Conservation (phyloP, 495 filamentous ascomycete genomes). For the Symbiotaphrina buchneri region DNA sequence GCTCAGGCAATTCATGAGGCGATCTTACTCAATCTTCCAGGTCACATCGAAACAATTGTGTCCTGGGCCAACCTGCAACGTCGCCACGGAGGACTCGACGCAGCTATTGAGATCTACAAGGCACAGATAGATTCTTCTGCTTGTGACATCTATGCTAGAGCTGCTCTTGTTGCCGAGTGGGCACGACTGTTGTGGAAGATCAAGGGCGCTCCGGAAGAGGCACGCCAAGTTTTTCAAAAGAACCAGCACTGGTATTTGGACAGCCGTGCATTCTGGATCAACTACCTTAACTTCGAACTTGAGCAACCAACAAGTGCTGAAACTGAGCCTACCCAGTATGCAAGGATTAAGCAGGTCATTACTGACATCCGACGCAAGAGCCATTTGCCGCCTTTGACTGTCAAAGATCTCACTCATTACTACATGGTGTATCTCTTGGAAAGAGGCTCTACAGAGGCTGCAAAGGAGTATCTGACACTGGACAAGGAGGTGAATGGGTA, state of each 20-base stretch:
- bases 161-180: slow-evolving; percentile 74
- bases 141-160: slow-evolving; percentile 62
- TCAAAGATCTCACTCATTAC: slow-evolving; percentile 54
- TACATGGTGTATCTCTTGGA: slow-evolving; percentile 79
- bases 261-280: slow-evolving; percentile 79
- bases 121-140: slow-evolving; percentile 47
- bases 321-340: slow-evolving; percentile 40
- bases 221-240: slow-evolving; percentile 62
- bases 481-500: slow-evolving; percentile 72
- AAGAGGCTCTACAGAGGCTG: slow-evolving; percentile 56
- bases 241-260: slow-evolving; percentile 73
- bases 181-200: slow-evolving; percentile 77
- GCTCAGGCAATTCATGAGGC: slow-evolving; percentile 67
- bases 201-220: slow-evolving; percentile 67
- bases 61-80: slow-evolving; percentile 78
- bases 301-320: slow-evolving; percentile 55
- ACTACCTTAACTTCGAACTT: slow-evolving; percentile 76
- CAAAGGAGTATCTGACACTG: slow-evolving; percentile 66
- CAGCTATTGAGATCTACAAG: slow-evolving; percentile 72
- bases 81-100: slow-evolving; percentile 64
- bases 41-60: slow-evolving; percentile 68
- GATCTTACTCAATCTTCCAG: slow-evolving; percentile 45
- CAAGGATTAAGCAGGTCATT: slow-evolving; percentile 60
- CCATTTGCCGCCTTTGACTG: slow-evolving; percentile 35
- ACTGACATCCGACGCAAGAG: slow-evolving; percentile 58